Conservation (phyloP, 306 rosid species). For the Delonix regia region DNA sequence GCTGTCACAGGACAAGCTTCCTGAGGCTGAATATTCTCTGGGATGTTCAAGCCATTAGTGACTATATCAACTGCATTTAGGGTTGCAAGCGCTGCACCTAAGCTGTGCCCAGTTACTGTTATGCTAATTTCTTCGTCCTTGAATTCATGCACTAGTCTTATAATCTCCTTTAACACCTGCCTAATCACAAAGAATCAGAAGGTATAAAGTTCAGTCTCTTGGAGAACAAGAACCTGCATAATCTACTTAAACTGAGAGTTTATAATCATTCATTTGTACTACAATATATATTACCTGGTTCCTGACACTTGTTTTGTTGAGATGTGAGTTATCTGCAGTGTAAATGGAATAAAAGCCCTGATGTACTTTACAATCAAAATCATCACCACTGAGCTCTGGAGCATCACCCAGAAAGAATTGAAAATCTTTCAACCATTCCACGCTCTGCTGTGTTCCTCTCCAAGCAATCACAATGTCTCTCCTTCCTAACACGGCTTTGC, state of each 20-base stretch:
- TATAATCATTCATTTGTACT: background rate
- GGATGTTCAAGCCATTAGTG: constrained; percentile 47
- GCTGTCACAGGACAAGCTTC: constrained; percentile 59
- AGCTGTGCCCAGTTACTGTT: constrained; percentile 68
- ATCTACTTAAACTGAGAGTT: too few relatives aligned
- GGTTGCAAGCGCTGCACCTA: constrained; percentile 77
- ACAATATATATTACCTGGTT: constrained; percentile 47
- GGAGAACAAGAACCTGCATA: background rate
- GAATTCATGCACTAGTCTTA: constrained; percentile 49
- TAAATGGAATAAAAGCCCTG: constrained; percentile 78
- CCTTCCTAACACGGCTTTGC: constrained; percentile 61
- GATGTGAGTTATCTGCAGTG: constrained; percentile 54
- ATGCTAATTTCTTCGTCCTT: constrained; percentile 77
- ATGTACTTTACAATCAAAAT: constrained; percentile 46
- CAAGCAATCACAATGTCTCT: constrained; percentile 73
- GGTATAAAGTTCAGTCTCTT: background rate
- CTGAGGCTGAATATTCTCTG: constrained; percentile 30
- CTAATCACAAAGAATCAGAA: background rate
- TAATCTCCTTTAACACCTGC: constrained; percentile 59
- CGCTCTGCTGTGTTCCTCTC: constrained; percentile 22
- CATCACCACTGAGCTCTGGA: constrained; percentile 44
- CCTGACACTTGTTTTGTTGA: constrained; percentile 55
- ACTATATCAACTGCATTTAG: constrained; percentile 66
- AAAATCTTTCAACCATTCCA: constrained; percentile 73
- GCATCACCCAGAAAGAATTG: constrained; percentile 49